Base-by-base conservation (phyloP, 352 stramenopile genomes). In the Aphanomyces astaci region DNA sequence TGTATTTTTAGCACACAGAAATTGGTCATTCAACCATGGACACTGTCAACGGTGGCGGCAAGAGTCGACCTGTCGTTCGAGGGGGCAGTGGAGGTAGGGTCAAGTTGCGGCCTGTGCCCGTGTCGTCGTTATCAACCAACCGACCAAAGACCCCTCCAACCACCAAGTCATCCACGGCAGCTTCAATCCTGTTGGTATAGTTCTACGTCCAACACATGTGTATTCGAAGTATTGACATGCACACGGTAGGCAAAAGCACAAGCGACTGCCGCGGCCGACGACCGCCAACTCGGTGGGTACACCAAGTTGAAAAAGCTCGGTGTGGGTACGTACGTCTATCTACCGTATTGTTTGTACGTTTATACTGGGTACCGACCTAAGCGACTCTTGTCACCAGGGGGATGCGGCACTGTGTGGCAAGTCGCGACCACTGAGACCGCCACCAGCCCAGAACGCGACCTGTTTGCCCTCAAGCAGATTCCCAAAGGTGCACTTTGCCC, bases 291-390 rank as follows among this genome's bases (percentile, higher is more conserved):
- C 2, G 15, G 32, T 32, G 56, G 56, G 4, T 64, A 64, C 56
- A 52, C 56, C 17, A 64, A 64, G 33, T n/a, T 64, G 32, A 64
- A 64, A 36, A 64, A 64, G 27, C 36, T 64, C 9, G 56, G 56
- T 36, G 22, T 32, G 7, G 51, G 51, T 59, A 32, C 51, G 25
- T 49, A 1, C n/a, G n/a, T n/a, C n/a, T n/a, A n/a, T n/a, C n/a
- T n/a, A n/a, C 11, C 22, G n/a, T n/a, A 25, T 30, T 30, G 48
- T 55, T 7, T 25, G 27, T 10, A 55, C 10, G 13, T 24, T 55
- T 2, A n/a, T n/a, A n/a, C n/a, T n/a, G n/a, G n/a, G n/a, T n/a
- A n/a, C n/a, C n/a, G n/a, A 25, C n/a, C 10, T 22, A 30, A 55
- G 10, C 10, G 48, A 55, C 7, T 11, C 27, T 0, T 25, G 22